phyloP scores from a whole-genome alignment of 2,329 filamentous ascomycete genomes.

The Immersiporthe knoxdaviesiana region DNA sequence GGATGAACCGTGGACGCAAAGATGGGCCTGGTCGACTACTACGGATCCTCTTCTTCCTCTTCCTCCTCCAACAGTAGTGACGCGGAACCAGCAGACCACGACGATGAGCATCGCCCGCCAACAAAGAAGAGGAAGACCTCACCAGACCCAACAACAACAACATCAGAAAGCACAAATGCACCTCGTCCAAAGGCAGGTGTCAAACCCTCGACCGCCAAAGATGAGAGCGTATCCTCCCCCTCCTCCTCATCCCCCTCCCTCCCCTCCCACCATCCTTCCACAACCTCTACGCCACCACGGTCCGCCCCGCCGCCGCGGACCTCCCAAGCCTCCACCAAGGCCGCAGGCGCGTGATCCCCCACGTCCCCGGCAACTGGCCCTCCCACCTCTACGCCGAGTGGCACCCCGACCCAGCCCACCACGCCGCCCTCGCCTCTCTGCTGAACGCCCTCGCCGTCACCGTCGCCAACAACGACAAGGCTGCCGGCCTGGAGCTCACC shows the following conservation, averaged over 20 bases:
- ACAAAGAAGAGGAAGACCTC: conserved; percentile 32
- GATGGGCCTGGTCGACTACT: conserved; percentile 48
- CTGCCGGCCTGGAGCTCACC: conserved; percentile 50
- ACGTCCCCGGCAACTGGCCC: conserved; percentile 89
- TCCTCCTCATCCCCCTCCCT: conserved; percentile 60
- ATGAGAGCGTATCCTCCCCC: background rate
- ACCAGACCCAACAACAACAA: conserved; percentile 16
- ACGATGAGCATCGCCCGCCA: conserved; percentile 24
- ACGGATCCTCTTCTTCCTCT: conserved; percentile 33
- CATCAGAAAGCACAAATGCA: background rate
- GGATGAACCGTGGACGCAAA: conserved; percentile 18
- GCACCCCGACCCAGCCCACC: conserved; percentile 56
- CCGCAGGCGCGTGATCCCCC: conserved; percentile 78
- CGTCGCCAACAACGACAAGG: conserved; percentile 31
- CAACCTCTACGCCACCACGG: conserved; percentile 84
- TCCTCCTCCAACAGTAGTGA: conserved; percentile 14
- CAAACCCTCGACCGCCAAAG: background rate
- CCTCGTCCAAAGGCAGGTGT: background rate
- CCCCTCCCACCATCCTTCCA: conserved; percentile 82
- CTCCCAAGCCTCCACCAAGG: conserved; percentile 86
- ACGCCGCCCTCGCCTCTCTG: conserved; percentile 49
- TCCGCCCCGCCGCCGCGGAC: conserved; percentile 76
- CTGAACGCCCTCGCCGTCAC: conserved; percentile 42
- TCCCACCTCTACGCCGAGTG: conserved; percentile 93
- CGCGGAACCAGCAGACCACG: conserved; percentile 20